A percentile compares a stretch with the other conserved stretches of the same genome.
These are phyloP conservation scores for Saturnispora sanitii DNA, from an alignment of 805 yeast species.

Conservation along the genomic window DNA sequence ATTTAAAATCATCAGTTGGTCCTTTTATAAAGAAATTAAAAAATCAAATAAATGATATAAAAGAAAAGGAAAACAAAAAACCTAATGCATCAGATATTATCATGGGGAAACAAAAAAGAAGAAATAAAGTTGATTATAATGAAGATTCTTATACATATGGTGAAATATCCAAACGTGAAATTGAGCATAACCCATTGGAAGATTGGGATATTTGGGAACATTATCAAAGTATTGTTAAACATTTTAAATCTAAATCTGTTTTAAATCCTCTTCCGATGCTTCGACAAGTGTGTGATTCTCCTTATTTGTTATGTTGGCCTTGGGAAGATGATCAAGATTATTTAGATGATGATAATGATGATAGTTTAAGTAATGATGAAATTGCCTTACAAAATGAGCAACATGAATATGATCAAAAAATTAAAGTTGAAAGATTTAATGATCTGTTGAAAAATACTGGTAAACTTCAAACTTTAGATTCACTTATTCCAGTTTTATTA, in stretches of 20 bases:
- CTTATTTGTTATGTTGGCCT: constrained; percentile 76
- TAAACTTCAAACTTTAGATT: constrained; percentile 61
- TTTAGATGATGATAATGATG: constrained; percentile 22
- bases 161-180: constrained; percentile 5
- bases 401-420: not conserved
- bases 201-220: constrained; percentile 1
- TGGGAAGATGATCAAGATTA: constrained; percentile 28
- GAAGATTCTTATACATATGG: constrained; percentile 12
- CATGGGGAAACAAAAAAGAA: constrained; percentile 4
- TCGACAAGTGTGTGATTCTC: constrained; percentile 77
- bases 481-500: constrained; percentile 45
- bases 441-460: constrained; percentile 50
- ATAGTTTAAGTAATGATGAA: constrained; percentile 21
- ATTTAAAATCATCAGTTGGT: not conserved
- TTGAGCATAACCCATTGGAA: not conserved
- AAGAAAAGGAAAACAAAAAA: not conserved
- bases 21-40: constrained; percentile 2
- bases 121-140: constrained; percentile 6
- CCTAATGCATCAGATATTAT: constrained; percentile 2
- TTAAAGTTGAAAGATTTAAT: constrained; percentile 1
- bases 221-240: constrained; percentile 13
- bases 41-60: not conserved
- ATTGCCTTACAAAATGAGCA: no score
- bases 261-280: constrained; percentile 76
- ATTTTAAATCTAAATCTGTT: constrained; percentile 42